Evolutionary conservation across 2,329 filamentous ascomycete genomes (phyloP).

Genomic region (Trichoderma gracile): DNA sequence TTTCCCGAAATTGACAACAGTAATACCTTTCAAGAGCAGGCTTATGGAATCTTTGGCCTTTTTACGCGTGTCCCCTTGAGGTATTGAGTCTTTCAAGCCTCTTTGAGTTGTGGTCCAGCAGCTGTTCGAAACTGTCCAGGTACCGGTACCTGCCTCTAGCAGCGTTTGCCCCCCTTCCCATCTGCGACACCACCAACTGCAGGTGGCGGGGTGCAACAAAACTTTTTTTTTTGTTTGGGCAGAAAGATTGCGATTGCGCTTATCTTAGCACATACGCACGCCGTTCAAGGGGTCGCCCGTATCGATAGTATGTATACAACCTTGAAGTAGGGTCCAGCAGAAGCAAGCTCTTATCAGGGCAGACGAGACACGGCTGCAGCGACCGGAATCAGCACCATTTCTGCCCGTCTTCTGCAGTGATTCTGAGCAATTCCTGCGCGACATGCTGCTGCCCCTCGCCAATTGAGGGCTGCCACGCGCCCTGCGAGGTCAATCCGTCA

Average conservation of each 20-base stretch:
- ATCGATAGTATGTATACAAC: slow-evolving; percentile 12
- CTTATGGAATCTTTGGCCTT: too few relatives aligned
- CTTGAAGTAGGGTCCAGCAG: background rate
- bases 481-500: background rate
- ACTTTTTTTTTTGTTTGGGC: slow-evolving; percentile 2
- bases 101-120: background rate
- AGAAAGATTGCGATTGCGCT: slow-evolving; percentile 11
- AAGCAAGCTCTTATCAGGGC: slow-evolving; percentile 8
- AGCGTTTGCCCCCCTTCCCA: slow-evolving; percentile 14
- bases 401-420: background rate
- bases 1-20: too few relatives aligned
- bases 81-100: too few relatives aligned
- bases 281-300: slow-evolving; percentile 10
- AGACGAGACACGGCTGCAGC: background rate
- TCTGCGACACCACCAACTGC: slow-evolving; percentile 6
- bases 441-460: slow-evolving; percentile 7
- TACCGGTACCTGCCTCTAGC: slow-evolving; percentile 6
- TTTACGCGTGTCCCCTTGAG: too few relatives aligned
- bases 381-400: background rate
- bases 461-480: slow-evolving; percentile 22
- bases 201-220: slow-evolving; percentile 24
- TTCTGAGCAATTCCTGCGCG: slow-evolving; percentile 4
- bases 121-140: background rate
- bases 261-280: slow-evolving; percentile 15
- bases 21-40: background rate